phyloP scores from a whole-genome alignment of 140 eudicot species.

The Anethum foeniculum region DNA sequence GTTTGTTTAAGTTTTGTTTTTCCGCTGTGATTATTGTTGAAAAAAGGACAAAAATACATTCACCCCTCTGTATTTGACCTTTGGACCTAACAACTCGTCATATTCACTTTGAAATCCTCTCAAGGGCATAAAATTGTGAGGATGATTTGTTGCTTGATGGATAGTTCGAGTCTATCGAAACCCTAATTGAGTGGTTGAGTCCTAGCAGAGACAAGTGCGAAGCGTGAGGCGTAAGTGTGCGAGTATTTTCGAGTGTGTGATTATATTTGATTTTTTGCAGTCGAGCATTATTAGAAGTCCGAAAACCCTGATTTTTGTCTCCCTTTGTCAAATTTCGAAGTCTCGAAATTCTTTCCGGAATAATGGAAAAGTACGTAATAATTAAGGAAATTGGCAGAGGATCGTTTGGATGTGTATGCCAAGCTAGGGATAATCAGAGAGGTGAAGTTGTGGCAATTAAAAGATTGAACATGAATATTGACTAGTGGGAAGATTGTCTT shows the following conservation, averaged over 20 bases:
- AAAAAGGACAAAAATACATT: too few relatives aligned
- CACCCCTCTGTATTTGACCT: too few relatives aligned
- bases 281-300: background rate
- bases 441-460: constrained; percentile 91
- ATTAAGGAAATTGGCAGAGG: constrained; percentile 89
- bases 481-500: constrained; percentile 90
- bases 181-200: background rate
- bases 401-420: constrained; percentile 77
- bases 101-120: too few relatives aligned
- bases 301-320: background rate
- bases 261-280: background rate
- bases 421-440: constrained; percentile 57
- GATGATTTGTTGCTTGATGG: background rate
- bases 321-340: background rate
- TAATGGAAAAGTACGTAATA: constrained; percentile 40
- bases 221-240: too few relatives aligned
- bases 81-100: too few relatives aligned
- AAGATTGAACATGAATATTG: constrained; percentile 67
- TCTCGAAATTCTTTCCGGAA: background rate
- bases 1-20: too few relatives aligned
- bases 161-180: background rate
- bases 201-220: background rate
- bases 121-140: too few relatives aligned
- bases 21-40: too few relatives aligned
- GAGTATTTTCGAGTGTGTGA: too few relatives aligned